Conservation (phyloP, 345 rosid species). For the Turritis glabra region DNA sequence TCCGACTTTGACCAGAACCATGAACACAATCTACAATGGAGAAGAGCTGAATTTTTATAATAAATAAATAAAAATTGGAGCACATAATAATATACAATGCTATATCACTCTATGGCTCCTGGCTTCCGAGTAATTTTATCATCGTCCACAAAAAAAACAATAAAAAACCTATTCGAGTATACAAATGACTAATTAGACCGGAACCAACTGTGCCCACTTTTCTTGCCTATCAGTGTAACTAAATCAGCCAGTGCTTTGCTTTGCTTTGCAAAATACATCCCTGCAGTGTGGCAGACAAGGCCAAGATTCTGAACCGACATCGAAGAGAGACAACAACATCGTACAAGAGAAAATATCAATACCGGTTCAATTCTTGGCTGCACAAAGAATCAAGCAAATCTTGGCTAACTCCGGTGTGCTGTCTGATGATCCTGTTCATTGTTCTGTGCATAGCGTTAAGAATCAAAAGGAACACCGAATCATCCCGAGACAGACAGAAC, state of each 20-base stretch:
- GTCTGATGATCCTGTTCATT: constrained; percentile 28
- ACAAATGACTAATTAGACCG: constrained; percentile 27
- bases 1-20: background rate
- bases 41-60: constrained; percentile 14
- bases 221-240: constrained; percentile 24
- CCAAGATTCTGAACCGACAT: constrained; percentile 30
- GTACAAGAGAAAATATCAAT: constrained; percentile 11
- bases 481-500: constrained; percentile 35
- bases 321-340: constrained; percentile 15
- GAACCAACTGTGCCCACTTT: constrained; percentile 29
- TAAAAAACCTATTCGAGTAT: constrained; percentile 34
- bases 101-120: constrained; percentile 26
- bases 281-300: constrained; percentile 28
- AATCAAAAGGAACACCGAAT: constrained; percentile 42
- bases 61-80: constrained; percentile 30
- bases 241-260: constrained; percentile 37
- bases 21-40: background rate
- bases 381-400: constrained; percentile 26
- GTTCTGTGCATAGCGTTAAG: constrained; percentile 39
- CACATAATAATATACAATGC: constrained; percentile 35
- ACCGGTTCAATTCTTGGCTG: constrained; percentile 31
- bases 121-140: constrained; percentile 20
- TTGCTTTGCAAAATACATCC: constrained; percentile 35
- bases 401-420: constrained; percentile 21
- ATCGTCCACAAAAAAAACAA: background rate